These are phyloP conservation scores for Rhizophagus sp. DNA, from an alignment of 192 early-diverging fungal genomes.

Conservation along the genomic window DNA sequence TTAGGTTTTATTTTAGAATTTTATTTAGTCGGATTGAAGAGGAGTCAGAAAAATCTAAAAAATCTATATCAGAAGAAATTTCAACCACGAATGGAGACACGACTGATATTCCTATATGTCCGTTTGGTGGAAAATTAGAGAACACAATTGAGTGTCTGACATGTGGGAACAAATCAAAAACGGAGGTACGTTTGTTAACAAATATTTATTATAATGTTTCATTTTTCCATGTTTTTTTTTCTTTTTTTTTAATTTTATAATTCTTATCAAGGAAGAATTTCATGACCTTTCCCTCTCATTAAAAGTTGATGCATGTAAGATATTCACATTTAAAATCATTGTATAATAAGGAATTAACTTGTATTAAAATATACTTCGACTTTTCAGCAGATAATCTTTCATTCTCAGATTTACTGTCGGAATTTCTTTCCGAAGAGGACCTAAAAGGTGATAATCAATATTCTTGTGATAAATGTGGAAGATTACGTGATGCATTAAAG, in stretches of 20 bases:
- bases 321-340: background rate
- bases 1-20: conserved; percentile 23
- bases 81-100: background rate
- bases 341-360: background rate
- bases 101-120: conserved; percentile 1
- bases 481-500: conserved; percentile 27
- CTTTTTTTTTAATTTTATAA: background rate
- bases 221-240: too few relatives aligned
- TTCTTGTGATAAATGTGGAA: conserved; percentile 19
- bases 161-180: conserved; percentile 19
- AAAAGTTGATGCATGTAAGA: conserved; percentile 11
- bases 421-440: conserved; percentile 13
- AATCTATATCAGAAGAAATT: background rate
- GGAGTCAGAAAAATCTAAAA: conserved; percentile 10
- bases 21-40: conserved; percentile 27
- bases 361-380: background rate
- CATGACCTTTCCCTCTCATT: conserved; percentile 23
- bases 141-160: conserved; percentile 18
- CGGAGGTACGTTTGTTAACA: background rate
- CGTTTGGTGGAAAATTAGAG: conserved; percentile 16
- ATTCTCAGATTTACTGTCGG: background rate
- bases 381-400: conserved; percentile 9
- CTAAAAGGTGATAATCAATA: conserved; percentile 32
- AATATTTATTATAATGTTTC: background rate
- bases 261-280: conserved; percentile 20